These are phyloP conservation scores for Fusarium longipes DNA, from an alignment of 2,329 filamentous ascomycete species.

Conservation along the genomic window DNA sequence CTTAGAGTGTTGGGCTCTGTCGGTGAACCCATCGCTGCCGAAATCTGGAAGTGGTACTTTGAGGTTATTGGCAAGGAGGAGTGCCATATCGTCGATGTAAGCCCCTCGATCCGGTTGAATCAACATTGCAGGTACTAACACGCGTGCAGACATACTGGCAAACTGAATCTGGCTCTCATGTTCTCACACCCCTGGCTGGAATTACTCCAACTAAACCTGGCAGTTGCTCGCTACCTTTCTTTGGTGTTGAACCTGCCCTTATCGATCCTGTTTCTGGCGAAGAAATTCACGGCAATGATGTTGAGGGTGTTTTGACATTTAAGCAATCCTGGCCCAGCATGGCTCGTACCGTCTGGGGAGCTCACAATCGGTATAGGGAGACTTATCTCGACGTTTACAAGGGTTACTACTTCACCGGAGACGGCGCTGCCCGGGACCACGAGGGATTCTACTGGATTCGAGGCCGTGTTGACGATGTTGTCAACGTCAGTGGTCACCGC, in stretches of 20 bases:
- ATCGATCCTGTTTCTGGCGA: slow-evolving; percentile 96
- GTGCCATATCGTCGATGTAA: slow-evolving; percentile 92
- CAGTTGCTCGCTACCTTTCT: slow-evolving; percentile 95
- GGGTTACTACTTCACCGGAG: slow-evolving; percentile 97
- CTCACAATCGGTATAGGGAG: slow-evolving; percentile 98
- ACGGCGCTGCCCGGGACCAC: slow-evolving; percentile 94
- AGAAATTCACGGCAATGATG: slow-evolving; percentile 94
- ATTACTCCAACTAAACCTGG: slow-evolving; percentile 97
- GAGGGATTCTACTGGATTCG: slow-evolving; percentile 99
- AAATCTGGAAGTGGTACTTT: slow-evolving; percentile 99
- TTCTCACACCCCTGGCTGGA: slow-evolving; percentile 92
- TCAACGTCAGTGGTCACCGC: slow-evolving; percentile 97
- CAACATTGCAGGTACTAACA: slow-evolving; percentile 26
- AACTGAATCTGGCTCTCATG: slow-evolving; percentile 97
- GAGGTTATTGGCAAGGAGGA: slow-evolving; percentile 94
- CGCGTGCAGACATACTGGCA: slow-evolving; percentile 93
- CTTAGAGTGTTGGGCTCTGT: slow-evolving; percentile 93
- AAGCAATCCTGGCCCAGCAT: slow-evolving; percentile 99
- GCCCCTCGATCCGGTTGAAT: slow-evolving; percentile 54
- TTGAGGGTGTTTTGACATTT: slow-evolving; percentile 95
- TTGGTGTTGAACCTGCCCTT: slow-evolving; percentile 96
- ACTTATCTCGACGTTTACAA: slow-evolving; percentile 98
- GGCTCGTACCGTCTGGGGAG: slow-evolving; percentile 97
- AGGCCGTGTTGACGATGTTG: slow-evolving; percentile 96
- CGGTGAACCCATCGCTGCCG: slow-evolving; percentile 95